Evolutionary conservation across 176 grass and related monocot species (phyloP).

Genomic region (Cymbopogon citratus): DNA sequence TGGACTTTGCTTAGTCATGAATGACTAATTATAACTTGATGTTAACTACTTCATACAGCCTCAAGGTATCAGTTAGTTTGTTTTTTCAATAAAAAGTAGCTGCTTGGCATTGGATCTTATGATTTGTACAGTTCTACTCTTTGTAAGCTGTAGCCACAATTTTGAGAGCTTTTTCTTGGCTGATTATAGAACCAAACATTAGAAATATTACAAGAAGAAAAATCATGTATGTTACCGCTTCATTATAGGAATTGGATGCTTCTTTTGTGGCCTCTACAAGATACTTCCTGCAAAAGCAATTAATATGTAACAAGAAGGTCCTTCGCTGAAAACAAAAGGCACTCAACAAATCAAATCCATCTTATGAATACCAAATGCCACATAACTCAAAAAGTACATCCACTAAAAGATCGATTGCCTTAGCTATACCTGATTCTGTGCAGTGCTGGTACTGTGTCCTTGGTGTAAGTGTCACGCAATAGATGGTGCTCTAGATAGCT

Average conservation of each 20-base stretch:
- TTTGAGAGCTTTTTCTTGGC: not conserved
- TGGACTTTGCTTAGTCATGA: not conserved
- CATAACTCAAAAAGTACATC: not conserved
- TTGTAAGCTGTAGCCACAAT: not conserved
- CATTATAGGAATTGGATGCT: conserved; percentile 90
- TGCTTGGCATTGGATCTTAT: not conserved
- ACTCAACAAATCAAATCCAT: not conserved
- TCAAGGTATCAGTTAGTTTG: not conserved
- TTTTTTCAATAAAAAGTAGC: not conserved
- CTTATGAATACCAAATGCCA: not conserved
- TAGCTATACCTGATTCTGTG: conserved; percentile 74
- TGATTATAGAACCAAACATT: not conserved
- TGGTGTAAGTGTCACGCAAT: conserved; percentile 95
- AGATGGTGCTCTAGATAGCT: conserved; percentile 97
- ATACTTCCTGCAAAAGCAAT: conserved; percentile 69
- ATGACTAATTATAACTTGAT: too few relatives aligned
- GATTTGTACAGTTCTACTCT: not conserved
- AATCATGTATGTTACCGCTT: conserved; percentile 54
- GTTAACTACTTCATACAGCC: not conserved
- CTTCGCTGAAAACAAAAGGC: not conserved
- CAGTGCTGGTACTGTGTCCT: conserved; percentile 83
- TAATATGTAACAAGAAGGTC: not conserved
- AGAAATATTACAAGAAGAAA: not conserved
- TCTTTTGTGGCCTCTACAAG: conserved; percentile 96
- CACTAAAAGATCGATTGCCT: not conserved